Evolutionary conservation across 2,329 filamentous ascomycete genomes (phyloP).

Genomic region (Periconia sp.): DNA sequence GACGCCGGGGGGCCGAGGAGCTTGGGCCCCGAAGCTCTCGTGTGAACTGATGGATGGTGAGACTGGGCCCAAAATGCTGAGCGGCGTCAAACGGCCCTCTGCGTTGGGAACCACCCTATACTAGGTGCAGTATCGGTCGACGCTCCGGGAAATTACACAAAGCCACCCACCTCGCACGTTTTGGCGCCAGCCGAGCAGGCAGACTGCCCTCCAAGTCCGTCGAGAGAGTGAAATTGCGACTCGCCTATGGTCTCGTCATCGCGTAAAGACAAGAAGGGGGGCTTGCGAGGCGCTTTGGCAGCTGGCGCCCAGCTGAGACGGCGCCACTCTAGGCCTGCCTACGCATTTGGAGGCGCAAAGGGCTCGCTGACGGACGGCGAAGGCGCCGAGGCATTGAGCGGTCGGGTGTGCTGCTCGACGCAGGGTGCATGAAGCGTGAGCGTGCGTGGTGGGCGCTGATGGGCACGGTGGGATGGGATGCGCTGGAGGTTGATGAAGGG

Average conservation of each 20-base stretch:
- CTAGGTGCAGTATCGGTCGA: conserved; percentile 26
- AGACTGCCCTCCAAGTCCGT: too few species aligned
- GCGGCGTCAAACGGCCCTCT: conserved; percentile 34
- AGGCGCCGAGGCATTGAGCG: not conserved
- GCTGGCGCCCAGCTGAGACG: too few species aligned
- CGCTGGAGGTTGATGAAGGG: conserved; percentile 23
- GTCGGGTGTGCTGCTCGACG: conserved; percentile 3
- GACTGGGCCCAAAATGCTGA: conserved; percentile 17
- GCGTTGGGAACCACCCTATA: conserved; percentile 25
- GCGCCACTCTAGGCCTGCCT: not conserved
- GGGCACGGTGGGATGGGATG: too few species aligned
- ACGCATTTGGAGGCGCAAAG: not conserved
- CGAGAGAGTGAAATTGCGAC: conserved; percentile 15
- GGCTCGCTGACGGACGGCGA: not conserved
- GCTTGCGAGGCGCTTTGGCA: conserved; percentile 7
- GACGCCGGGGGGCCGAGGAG: conserved; percentile 24
- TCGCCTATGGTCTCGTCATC: conserved; percentile 18
- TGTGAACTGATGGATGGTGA: conserved; percentile 20
- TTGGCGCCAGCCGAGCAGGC: conserved; percentile 16
- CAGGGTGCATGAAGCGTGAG: conserved; percentile 19
- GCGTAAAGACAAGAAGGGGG: conserved; percentile 23
- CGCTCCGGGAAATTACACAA: conserved; percentile 35
- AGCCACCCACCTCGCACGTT: conserved; percentile 28
- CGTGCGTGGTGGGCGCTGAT: conserved; percentile 12
- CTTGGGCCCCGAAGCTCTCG: conserved; percentile 22